These are phyloP conservation scores for Larix kaempferi DNA, from an alignment of 75 land plant genomes.

Conservation along the genomic window DNA sequence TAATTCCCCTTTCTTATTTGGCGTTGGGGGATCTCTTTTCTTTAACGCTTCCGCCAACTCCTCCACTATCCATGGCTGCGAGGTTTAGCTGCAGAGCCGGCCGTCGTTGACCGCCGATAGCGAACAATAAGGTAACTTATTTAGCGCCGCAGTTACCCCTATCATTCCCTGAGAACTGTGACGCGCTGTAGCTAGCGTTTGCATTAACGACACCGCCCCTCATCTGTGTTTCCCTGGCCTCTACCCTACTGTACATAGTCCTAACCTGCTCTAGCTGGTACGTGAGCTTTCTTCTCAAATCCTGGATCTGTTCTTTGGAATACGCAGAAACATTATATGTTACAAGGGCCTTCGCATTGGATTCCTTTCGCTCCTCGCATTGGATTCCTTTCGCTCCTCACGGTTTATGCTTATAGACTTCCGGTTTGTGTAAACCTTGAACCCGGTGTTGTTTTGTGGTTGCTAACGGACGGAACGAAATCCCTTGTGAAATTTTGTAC, in stretches of 20 bases:
- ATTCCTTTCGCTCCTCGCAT: neutral
- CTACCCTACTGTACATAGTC: constrained; percentile 27
- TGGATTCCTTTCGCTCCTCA: too few relatives aligned
- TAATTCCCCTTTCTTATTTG: constrained; percentile 23
- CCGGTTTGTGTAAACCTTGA: too few relatives aligned
- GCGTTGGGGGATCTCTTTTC: constrained; percentile 52
- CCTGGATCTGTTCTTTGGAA: constrained; percentile 26
- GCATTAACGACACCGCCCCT: constrained; percentile 3
- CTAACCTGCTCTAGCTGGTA: constrained; percentile 56
- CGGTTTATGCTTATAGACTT: constrained; percentile 12
- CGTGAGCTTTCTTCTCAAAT: constrained; percentile 30
- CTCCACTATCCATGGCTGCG: neutral
- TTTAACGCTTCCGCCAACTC: neutral
- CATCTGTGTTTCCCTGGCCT: constrained; percentile 26
- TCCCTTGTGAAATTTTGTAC: too few relatives aligned
- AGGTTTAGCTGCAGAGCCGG: constrained; percentile 11
- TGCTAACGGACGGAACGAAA: too few relatives aligned
- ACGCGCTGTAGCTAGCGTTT: constrained; percentile 9
- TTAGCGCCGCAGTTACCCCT: constrained; percentile 1
- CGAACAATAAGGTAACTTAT: neutral
- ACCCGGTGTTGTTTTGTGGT: too few relatives aligned
- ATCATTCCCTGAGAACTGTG: constrained; percentile 12
- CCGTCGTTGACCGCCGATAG: constrained; percentile 15
- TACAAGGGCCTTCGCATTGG: constrained; percentile 15
- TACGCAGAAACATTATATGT: constrained; percentile 21